Evolutionary conservation across 805 yeast species (phyloP), one percentile per base, ranked within the genome.

Genomic region (Soucietia sequanensis): DNA sequence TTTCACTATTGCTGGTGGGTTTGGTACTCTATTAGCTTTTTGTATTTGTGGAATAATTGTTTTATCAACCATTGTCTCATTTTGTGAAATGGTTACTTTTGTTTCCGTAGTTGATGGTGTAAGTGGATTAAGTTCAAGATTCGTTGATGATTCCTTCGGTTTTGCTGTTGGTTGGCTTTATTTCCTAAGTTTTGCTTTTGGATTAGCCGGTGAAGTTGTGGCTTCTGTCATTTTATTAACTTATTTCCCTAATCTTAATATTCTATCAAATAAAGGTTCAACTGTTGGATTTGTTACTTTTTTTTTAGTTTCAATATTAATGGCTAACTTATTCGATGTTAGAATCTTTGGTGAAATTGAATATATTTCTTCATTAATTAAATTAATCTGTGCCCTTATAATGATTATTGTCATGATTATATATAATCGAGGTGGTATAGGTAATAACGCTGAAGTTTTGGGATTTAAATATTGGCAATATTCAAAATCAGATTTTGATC

Each of bases 41-140:
- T 36, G 71, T 0, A 59, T 84, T 7, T 71, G 85, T 18, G 93
- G 90, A 0, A 50, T 76, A 2, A 65, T 84, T 9, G 89, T 84
- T 2, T 54, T 81, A 17, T 74, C 82, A 1, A 80, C 91, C 1
- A 78, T 84, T 74, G 60, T 80, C 11, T 80, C 88, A 4, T 81
- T 83, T 54, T 86, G 91, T 39, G 95, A 84, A 54, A 83, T 84
- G 83, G 82, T 84, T 4, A 81, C 93, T 0, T 66, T 85, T 38
- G 78, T 84, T 14, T 88, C 93, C 0, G 74, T 82, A n/a, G 81
- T 83, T 14, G 85, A 84, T 27, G 89, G 91, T 5, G 83, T 84
- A 4, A 75, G 87, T 0, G 90, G 89, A 1, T 65, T 85, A 18
- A 77, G 86, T 1, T 76, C 90, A 0, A 58, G 95, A 26, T 83